Base-by-base conservation (phyloP, 331 rosid species). In the Acacia concinna region DNA sequence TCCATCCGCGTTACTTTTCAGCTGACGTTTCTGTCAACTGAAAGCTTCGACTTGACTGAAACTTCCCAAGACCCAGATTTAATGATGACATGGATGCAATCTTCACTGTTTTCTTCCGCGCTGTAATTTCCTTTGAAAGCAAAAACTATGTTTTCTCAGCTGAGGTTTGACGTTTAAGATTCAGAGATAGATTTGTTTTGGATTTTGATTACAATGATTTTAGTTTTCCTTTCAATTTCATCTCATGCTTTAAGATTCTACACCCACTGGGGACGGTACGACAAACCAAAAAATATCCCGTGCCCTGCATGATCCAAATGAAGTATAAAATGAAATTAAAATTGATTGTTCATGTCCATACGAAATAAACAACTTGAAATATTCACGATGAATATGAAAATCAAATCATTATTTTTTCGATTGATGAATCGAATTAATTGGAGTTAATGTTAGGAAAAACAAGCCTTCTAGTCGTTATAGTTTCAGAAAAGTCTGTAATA, bases 21-120 rank as follows among this genome's bases (percentile, higher is more conserved):
- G 88, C 98, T 52, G 97, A 86, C 90, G 95, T 92, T 84, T 88
- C 92, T 43, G 97, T 89, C 71, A 94, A 79, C 72, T 88, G 89
- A 92, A 31, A 71, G 74, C 64, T 49, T 52, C 44, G 80, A 28
- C 73, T 71, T 34, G 81, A 57, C 37, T 2, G 54, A 75, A 72
- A 77, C 84, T 77, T 83, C 71, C 66, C 75, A 54, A 75, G 88
- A 80, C 78, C 49, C 37, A 34, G 57, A 69, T 46, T 75, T 62
- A n/a, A n/a, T 82, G 79, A 75, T 32, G 28, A 66, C 73, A 28
- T 76, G 68, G 47, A 54, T 67, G 80, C 54, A 47, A 64, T 44
- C 67, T 34, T 27, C 54, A 62, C 57, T 74, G 52, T 80, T 78
- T 68, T 80, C 44, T 80, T 68, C 71, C 38, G 21, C 73, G 34